Conservation (phyloP, 805 yeast species). For the Candida endomychidarum region DNA sequence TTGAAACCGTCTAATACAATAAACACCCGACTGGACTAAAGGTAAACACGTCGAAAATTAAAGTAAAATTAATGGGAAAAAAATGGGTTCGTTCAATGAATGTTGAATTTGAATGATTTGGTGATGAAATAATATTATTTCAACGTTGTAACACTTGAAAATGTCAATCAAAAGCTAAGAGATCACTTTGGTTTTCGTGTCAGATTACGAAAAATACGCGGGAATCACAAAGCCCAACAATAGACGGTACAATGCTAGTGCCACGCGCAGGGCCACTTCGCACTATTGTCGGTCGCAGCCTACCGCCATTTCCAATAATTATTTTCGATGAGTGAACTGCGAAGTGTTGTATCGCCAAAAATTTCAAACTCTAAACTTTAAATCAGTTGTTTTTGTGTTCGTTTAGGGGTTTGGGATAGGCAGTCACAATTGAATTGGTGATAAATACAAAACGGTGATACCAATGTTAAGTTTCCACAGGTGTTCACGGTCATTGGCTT, state of each 20-base stretch:
- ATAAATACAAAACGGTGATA: too few species aligned
- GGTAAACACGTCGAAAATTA: neutral
- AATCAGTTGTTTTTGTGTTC: neutral
- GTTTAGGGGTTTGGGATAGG: too few species aligned
- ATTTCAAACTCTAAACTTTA: slow-evolving; percentile 1
- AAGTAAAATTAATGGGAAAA: neutral
- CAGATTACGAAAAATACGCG: slow-evolving; percentile 6
- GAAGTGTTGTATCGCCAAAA: slow-evolving; percentile 1
- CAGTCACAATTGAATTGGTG: too few species aligned
- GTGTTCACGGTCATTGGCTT: too few species aligned
- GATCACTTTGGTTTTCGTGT: slow-evolving; percentile 2
- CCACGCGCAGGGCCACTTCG: neutral
- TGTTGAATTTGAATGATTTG: too few species aligned
- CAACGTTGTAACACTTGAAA: neutral
- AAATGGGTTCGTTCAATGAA: too few species aligned
- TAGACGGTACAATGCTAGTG: neutral
- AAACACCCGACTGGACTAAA: neutral
- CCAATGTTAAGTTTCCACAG: too few species aligned
- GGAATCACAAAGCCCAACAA: neutral
- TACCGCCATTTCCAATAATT: too few species aligned
- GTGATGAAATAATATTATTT: neutral
- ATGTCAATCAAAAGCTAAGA: neutral
- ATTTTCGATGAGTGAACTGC: too few species aligned
- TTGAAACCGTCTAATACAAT: neutral
- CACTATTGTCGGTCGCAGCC: too few species aligned